Evolutionary conservation across 2,329 filamentous ascomycete species (phyloP).

Genomic region (Cladosporium oxysporum): DNA sequence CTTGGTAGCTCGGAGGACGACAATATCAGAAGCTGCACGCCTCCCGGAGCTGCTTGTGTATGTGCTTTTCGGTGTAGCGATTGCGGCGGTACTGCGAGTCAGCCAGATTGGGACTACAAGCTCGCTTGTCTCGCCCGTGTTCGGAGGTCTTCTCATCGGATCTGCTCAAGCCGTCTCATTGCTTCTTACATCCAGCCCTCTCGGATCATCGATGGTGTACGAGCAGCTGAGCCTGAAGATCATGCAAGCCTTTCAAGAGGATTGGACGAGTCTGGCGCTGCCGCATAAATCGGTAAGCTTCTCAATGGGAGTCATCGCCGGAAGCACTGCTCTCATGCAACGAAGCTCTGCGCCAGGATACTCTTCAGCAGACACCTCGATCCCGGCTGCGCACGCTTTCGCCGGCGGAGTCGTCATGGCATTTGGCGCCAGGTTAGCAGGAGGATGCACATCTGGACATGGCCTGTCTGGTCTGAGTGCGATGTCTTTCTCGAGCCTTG

Average conservation of each 20-base stretch:
- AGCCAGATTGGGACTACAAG: background rate
- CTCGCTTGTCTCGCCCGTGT: conserved; percentile 26
- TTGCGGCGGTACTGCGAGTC: background rate
- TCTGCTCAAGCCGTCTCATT: conserved; percentile 60
- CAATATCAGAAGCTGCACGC: conserved; percentile 14
- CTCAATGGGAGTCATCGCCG: background rate
- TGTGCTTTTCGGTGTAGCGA: background rate
- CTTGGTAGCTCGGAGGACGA: background rate
- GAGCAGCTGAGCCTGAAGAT: conserved; percentile 5
- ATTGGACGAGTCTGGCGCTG: background rate
- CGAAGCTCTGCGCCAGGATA: background rate
- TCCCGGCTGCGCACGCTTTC: background rate
- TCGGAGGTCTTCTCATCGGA: conserved; percentile 61
- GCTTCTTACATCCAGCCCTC: conserved; percentile 52
- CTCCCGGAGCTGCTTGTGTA: conserved; percentile 12
- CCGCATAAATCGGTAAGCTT: background rate
- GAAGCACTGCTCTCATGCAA: background rate
- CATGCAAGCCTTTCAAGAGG: background rate
- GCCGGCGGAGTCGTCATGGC: background rate
- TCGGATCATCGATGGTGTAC: conserved; percentile 60
- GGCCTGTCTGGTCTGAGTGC: conserved; percentile 68
- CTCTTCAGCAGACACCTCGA: background rate
- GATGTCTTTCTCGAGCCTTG: conserved; percentile 61
- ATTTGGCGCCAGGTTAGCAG: conserved; percentile 52
- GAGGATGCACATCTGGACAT: conserved; percentile 69